Percentiles rank a stretch among this genome's conserved stretches.
Evolutionary conservation across 305 asterid genomes (phyloP).

Genomic region (Fraxinus greggii): DNA sequence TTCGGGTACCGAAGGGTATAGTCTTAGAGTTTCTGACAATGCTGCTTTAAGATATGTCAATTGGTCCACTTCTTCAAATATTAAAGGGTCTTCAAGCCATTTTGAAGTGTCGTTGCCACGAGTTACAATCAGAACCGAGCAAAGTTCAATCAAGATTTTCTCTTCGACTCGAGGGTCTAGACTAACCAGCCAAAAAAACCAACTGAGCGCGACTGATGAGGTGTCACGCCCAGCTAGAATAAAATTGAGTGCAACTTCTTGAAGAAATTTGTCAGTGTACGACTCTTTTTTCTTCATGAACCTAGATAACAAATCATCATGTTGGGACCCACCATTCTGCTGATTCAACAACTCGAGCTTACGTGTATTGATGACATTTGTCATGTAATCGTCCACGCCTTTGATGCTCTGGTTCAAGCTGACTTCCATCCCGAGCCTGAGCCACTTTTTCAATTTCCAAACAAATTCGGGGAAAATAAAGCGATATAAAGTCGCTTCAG

Average conservation of each 20-base stretch:
- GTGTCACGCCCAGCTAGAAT: constrained; percentile 67
- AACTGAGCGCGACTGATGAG: constrained; percentile 60
- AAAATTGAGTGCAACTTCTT: constrained; percentile 54
- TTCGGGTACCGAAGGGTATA: constrained; percentile 66
- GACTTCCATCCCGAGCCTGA: constrained; percentile 55
- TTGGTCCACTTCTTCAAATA: constrained; percentile 55
- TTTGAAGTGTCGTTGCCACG: constrained; percentile 40
- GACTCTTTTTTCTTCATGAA: constrained; percentile 56
- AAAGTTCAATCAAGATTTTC: constrained; percentile 41
- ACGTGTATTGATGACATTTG: constrained; percentile 48
- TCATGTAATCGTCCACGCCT: constrained; percentile 53
- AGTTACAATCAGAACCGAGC: constrained; percentile 33
- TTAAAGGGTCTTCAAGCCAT: constrained; percentile 56
- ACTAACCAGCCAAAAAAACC: constrained; percentile 58
- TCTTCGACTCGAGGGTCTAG: constrained; percentile 37
- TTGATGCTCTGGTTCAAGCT: constrained; percentile 39
- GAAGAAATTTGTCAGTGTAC: constrained; percentile 41
- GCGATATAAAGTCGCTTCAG: constrained; percentile 58
- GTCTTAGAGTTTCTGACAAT: constrained; percentile 56
- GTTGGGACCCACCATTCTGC: constrained; percentile 29
- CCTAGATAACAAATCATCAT: constrained; percentile 54
- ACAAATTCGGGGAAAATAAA: constrained; percentile 51
- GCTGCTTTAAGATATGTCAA: constrained; percentile 58
- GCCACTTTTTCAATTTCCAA: constrained; percentile 53
- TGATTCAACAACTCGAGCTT: constrained; percentile 40